A percentile compares a stretch with the other conserved stretches of the same genome.
Conservation (phyloP, 805 yeast genomes). For the Candida morakotiae region DNA sequence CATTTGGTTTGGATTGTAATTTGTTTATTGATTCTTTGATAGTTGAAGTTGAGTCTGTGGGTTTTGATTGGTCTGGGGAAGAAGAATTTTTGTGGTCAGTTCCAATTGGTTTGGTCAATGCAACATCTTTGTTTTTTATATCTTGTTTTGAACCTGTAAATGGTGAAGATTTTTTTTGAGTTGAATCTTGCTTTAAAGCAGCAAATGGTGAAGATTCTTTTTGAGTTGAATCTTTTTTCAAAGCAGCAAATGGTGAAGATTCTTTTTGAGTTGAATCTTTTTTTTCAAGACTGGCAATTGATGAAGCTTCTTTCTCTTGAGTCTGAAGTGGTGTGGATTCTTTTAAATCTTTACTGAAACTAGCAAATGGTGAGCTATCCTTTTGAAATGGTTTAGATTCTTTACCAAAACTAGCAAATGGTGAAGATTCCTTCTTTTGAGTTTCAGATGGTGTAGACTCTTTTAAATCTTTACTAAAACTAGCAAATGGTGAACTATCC, state of each 20-base stretch:
- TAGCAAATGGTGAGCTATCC: constrained; percentile 9
- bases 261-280: constrained; percentile 1
- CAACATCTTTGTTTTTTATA: not conserved
- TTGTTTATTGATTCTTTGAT: too few relatives aligned
- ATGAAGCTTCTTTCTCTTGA: constrained; percentile 3
- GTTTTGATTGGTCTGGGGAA: too few relatives aligned
- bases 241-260: constrained; percentile 2
- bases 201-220: constrained; percentile 1
- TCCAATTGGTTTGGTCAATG: too few relatives aligned
- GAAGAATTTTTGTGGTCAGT: too few relatives aligned
- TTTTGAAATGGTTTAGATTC: constrained; percentile 1
- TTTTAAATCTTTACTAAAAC: not conserved
- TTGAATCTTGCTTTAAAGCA: not conserved
- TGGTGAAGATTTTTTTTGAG: not conserved
- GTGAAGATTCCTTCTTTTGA: constrained; percentile 3
- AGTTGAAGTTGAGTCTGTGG: too few relatives aligned
- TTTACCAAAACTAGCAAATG: constrained; percentile 6
- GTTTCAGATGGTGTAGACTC: not conserved
- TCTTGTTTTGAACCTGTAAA: not conserved
- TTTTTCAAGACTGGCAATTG: not conserved
- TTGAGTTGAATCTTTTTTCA: not conserved
- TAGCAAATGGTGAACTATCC: constrained; percentile 5
- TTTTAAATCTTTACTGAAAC: not conserved
- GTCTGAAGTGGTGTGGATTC: too few relatives aligned
- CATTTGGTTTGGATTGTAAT: constrained; percentile 1